Evolutionary conservation across 139 green algal genomes (phyloP).

Genomic region (Microglena sp.): DNA sequence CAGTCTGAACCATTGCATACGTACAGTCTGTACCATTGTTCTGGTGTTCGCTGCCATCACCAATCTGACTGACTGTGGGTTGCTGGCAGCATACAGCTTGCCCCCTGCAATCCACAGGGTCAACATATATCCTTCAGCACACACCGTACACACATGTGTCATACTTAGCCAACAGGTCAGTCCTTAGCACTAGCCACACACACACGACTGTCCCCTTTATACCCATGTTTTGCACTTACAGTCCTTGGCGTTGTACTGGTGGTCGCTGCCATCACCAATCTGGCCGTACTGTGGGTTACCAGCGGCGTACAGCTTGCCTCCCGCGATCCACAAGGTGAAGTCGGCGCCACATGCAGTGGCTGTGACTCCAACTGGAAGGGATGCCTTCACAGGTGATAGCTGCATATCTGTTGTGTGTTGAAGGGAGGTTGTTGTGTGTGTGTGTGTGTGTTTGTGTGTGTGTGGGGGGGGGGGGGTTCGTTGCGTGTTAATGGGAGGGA

Average conservation of each 20-base stretch:
- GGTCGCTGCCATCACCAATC: slow-evolving; percentile 82
- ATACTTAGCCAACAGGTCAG: no score
- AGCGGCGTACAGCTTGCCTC: slow-evolving; percentile 29
- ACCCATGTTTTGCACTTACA: no score
- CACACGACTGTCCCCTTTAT: no score
- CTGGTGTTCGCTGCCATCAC: slow-evolving; percentile 77
- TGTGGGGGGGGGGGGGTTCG: not conserved
- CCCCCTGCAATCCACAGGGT: slow-evolving; percentile 61
- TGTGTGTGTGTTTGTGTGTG: not conserved
- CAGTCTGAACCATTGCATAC: no score
- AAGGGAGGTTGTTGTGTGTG: not conserved
- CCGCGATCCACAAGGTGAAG: slow-evolving; percentile 78
- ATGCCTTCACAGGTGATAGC: slow-evolving; percentile 28
- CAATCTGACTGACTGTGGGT: slow-evolving; percentile 86
- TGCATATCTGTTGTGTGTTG: slow-evolving; percentile 37
- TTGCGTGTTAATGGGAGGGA: not conserved
- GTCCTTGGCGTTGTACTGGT: slow-evolving; percentile 81
- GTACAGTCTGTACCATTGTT: slow-evolving; percentile 82
- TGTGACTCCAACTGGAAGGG: slow-evolving; percentile 37
- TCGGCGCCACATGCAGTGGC: slow-evolving; percentile 71
- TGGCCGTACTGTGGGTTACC: slow-evolving; percentile 86
- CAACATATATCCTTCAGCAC: no score
- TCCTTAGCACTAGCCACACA: no score
- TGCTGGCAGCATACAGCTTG: slow-evolving; percentile 42
- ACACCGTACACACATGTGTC: no score